Conservation (phyloP, 371 early-diverging fungal species). For the Lichtheimia ornata region DNA sequence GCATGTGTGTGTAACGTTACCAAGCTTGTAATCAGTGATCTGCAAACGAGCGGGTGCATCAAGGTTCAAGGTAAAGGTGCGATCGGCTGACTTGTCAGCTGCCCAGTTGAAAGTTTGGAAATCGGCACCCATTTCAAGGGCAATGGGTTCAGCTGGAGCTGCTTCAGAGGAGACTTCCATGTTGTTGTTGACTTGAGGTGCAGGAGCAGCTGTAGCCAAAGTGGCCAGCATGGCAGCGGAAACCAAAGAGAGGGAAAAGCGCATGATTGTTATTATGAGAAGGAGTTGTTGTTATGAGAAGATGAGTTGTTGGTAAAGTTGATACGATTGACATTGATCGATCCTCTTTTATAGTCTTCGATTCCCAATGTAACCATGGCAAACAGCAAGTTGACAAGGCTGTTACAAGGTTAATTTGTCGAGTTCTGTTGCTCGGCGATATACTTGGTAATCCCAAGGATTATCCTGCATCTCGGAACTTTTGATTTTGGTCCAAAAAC, state of each 20-base stretch:
- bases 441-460: neutral
- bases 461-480: neutral
- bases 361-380: too few species aligned
- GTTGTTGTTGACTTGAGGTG: slow-evolving; percentile 17
- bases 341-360: too few species aligned
- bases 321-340: too few species aligned
- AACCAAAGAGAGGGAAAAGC: slow-evolving; percentile 37
- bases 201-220: slow-evolving; percentile 25
- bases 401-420: too few species aligned
- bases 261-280: slow-evolving; percentile 19
- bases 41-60: slow-evolving; percentile 31
- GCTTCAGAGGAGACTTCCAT: slow-evolving; percentile 8
- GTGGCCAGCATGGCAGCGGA: slow-evolving; percentile 35
- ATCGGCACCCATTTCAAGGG: slow-evolving; percentile 19
- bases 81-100: slow-evolving; percentile 18
- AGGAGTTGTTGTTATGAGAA: slow-evolving; percentile 4
- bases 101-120: slow-evolving; percentile 32
- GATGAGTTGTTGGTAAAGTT: slow-evolving; percentile 2
- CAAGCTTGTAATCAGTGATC: slow-evolving; percentile 33
- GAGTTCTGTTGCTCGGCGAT: neutral
- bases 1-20: slow-evolving; percentile 12
- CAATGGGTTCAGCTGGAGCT: slow-evolving; percentile 11
- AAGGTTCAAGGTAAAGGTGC: slow-evolving; percentile 28
- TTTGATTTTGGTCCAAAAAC: neutral
- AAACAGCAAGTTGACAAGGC: too few species aligned